A percentile compares a stretch with the other conserved stretches of the same genome.
phyloP scores from a whole-genome alignment of 306 rosid species.

The Trifolium subterraneum region DNA sequence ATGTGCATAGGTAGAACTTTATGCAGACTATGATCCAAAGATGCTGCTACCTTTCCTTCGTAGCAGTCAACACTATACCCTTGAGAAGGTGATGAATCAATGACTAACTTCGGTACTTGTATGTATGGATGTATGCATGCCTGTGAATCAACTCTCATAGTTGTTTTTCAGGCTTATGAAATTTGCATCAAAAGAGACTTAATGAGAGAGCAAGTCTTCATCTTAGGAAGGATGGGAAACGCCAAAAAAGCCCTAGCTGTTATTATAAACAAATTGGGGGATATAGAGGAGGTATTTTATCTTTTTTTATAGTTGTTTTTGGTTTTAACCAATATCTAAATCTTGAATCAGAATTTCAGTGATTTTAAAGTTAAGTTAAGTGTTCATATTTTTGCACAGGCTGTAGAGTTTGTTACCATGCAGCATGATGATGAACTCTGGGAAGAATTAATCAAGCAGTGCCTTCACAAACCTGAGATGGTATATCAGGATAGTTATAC shows the following conservation, averaged over 20 bases:
- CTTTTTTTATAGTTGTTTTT: slow-evolving; percentile 40
- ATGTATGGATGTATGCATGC: slow-evolving; percentile 18
- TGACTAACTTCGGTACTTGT: slow-evolving; percentile 35
- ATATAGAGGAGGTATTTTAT: slow-evolving; percentile 84
- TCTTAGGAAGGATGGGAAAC: slow-evolving; percentile 98
- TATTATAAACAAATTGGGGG: slow-evolving; percentile 84
- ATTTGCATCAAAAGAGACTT: slow-evolving; percentile 71
- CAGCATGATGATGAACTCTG: slow-evolving; percentile 65
- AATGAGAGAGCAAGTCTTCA: slow-evolving; percentile 88
- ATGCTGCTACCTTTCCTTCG: slow-evolving; percentile 95
- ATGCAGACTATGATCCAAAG: slow-evolving; percentile 92
- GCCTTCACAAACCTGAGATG: slow-evolving; percentile 62
- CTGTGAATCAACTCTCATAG: slow-evolving; percentile 34
- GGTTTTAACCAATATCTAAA: slow-evolving; percentile 28
- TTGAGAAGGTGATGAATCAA: slow-evolving; percentile 75
- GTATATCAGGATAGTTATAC: slow-evolving; percentile 33
- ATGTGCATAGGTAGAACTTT: slow-evolving; percentile 82
- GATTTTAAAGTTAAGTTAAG: slow-evolving; percentile 36
- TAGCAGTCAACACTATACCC: slow-evolving; percentile 93
- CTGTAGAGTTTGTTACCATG: slow-evolving; percentile 80
- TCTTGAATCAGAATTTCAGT: slow-evolving; percentile 19
- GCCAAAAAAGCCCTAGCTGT: slow-evolving; percentile 83
- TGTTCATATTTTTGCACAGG: slow-evolving; percentile 60
- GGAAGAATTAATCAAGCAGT: slow-evolving; percentile 66
- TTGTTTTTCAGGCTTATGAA: slow-evolving; percentile 80